Percentiles rank a stretch among this genome's conserved stretches.
phyloP scores from a whole-genome alignment of 2,329 filamentous ascomycete species.

The Paradendryphiella salina region DNA sequence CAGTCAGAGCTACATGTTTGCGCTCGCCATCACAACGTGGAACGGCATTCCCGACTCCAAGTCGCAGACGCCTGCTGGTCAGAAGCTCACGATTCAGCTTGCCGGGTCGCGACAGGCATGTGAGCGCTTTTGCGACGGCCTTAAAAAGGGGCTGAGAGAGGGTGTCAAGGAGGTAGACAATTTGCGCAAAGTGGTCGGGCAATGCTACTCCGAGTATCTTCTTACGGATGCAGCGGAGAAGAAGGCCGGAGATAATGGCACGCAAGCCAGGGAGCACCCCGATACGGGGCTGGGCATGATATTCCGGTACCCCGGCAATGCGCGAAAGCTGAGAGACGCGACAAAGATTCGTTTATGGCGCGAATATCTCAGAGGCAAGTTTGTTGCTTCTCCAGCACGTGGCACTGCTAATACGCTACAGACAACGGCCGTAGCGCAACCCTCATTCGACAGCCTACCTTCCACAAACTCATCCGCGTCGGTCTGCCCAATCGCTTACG shows the following conservation, averaged over 20 bases:
- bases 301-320: conserved; percentile 93
- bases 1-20: conserved; percentile 89
- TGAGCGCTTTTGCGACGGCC: conserved; percentile 92
- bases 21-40: conserved; percentile 93
- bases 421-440: conserved; percentile 95
- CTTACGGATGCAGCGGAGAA: conserved; percentile 53
- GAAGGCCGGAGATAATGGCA: conserved; percentile 41
- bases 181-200: conserved; percentile 74
- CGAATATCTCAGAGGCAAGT: conserved; percentile 75
- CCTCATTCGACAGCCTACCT: conserved; percentile 90
- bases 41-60: conserved; percentile 62
- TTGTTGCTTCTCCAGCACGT: conserved; percentile 3
- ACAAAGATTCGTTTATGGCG: conserved; percentile 98
- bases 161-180: conserved; percentile 87
- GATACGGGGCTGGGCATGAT: conserved; percentile 91
- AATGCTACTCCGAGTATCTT: conserved; percentile 76
- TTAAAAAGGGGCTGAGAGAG: conserved; percentile 86
- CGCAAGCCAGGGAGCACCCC: conserved; percentile 64
- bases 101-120: conserved; percentile 86
- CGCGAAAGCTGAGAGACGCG: conserved; percentile 87
- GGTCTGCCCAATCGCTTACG: conserved; percentile 89
- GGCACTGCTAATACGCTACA: conserved; percentile 17
- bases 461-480: conserved; percentile 95
- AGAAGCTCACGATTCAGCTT: conserved; percentile 89
- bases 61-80: conserved; percentile 59